Evolutionary conservation across 768 basidiomycete species (phyloP).

Genomic region (Boletus rex-veris): DNA sequence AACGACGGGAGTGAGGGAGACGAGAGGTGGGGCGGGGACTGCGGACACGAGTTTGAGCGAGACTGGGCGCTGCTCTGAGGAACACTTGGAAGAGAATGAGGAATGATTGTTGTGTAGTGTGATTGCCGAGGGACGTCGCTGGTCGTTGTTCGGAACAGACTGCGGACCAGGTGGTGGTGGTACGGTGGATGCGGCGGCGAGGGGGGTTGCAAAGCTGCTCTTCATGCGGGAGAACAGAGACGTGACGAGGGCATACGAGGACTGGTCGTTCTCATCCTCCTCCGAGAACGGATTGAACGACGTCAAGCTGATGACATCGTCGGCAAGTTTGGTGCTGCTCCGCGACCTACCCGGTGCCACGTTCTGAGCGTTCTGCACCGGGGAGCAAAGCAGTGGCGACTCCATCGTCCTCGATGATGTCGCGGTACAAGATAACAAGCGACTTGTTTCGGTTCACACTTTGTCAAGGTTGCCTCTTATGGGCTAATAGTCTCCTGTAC

Average conservation of each 20-base stretch:
- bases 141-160: conserved; percentile 39
- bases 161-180: conserved; percentile 31
- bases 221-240: conserved; percentile 80
- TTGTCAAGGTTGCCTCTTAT: conserved; percentile 8
- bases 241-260: conserved; percentile 80
- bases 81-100: conserved; percentile 44
- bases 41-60: conserved; percentile 51
- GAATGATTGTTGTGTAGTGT: conserved; percentile 43
- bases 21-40: conserved; percentile 72
- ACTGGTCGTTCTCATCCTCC: conserved; percentile 87
- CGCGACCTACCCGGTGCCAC: conserved; percentile 55
- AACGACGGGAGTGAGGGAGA: conserved; percentile 82
- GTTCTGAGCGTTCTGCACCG: conserved; percentile 31
- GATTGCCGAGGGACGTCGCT: conserved; percentile 56
- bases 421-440: conserved; percentile 1
- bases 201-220: conserved; percentile 68
- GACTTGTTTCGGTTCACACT: conserved; percentile 6
- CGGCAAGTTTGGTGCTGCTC: conserved; percentile 51
- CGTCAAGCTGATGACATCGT: conserved; percentile 72
- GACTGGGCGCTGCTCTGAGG: conserved; percentile 53
- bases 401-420: conserved; percentile 30
- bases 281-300: conserved; percentile 92
- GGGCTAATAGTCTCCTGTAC: conserved; percentile 1
- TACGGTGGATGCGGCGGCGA: conserved; percentile 47
- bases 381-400: conserved; percentile 28